phyloP scores from a whole-genome alignment of 768 basidiomycete genomes.

The Phlegmacium glaucopus region DNA sequence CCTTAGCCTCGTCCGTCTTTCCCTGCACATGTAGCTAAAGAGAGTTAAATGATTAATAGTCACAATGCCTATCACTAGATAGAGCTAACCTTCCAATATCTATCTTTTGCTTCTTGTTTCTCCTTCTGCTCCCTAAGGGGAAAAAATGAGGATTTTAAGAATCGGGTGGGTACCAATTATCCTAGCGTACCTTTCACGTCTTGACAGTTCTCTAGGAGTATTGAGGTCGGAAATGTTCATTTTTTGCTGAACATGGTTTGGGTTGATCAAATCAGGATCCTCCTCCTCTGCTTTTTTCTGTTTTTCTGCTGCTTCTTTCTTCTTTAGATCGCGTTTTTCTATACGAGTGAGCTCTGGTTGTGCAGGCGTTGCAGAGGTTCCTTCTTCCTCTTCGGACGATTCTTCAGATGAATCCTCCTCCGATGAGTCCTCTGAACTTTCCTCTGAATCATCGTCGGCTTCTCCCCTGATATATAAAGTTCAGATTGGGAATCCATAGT shows the following conservation, averaged over 20 bases:
- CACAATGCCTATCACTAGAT: background rate
- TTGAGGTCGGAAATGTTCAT: slow-evolving; percentile 74
- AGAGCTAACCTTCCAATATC: slow-evolving; percentile 75
- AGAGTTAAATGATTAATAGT: slow-evolving; percentile 1
- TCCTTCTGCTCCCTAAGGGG: slow-evolving; percentile 79
- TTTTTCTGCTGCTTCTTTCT: slow-evolving; percentile 62
- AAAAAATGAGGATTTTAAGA: background rate
- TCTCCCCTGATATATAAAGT: slow-evolving; percentile 14
- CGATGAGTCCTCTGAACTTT: slow-evolving; percentile 43
- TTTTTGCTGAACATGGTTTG: slow-evolving; percentile 73
- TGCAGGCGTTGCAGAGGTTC: slow-evolving; percentile 37
- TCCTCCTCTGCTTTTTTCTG: slow-evolving; percentile 42
- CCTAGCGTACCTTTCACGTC: slow-evolving; percentile 55
- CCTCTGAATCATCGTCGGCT: slow-evolving; percentile 37
- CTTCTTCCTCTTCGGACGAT: slow-evolving; percentile 41
- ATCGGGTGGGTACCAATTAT: background rate
- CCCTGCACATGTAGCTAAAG: slow-evolving; percentile 67
- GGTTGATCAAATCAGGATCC: slow-evolving; percentile 73
- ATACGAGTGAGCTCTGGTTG: slow-evolving; percentile 63
- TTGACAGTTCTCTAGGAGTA: slow-evolving; percentile 55
- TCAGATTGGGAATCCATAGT: background rate
- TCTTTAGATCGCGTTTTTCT: slow-evolving; percentile 80
- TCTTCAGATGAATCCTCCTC: slow-evolving; percentile 42
- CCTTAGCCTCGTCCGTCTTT: slow-evolving; percentile 88
- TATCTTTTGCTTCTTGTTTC: slow-evolving; percentile 84